phyloP scores from a whole-genome alignment of 2,329 filamentous ascomycete genomes.

The Penicillium sp. region DNA sequence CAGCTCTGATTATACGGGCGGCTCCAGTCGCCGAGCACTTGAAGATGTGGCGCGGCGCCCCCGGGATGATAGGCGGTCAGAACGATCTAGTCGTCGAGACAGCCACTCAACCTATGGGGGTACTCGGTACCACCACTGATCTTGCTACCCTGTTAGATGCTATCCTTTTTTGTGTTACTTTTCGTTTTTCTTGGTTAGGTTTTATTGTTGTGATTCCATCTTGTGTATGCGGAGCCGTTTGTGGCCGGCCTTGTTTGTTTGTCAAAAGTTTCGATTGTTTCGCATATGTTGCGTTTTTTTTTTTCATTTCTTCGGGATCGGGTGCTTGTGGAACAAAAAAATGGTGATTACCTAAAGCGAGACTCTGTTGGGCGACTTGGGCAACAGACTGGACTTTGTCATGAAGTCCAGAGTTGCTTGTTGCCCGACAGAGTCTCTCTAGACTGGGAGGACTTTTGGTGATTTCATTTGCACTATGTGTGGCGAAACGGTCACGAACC shows the following conservation, averaged over 20 bases:
- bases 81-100: slow-evolving; percentile 38
- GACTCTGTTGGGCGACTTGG: not conserved
- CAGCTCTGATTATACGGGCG: slow-evolving; percentile 33
- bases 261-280: slow-evolving; percentile 20
- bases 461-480: slow-evolving; percentile 18
- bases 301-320: slow-evolving; percentile 2
- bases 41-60: slow-evolving; percentile 33
- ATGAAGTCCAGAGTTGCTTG: not conserved
- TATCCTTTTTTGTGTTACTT: not conserved
- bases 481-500: slow-evolving; percentile 7
- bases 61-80: slow-evolving; percentile 37
- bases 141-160: not conserved
- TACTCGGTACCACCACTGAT: slow-evolving; percentile 15
- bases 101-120: slow-evolving; percentile 38
- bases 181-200: slow-evolving; percentile 2
- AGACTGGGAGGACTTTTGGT: slow-evolving; percentile 22
- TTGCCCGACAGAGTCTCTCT: not conserved
- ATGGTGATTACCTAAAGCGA: slow-evolving; percentile 3
- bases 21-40: slow-evolving; percentile 30
- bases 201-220: slow-evolving; percentile 9
- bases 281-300: slow-evolving; percentile 1
- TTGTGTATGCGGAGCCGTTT: slow-evolving; percentile 9
- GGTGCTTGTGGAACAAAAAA: slow-evolving; percentile 19
- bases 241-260: slow-evolving; percentile 9
- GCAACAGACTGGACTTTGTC: not conserved